Conservation (phyloP, 257 asterid genomes). For the Leonotis leonurus region DNA sequence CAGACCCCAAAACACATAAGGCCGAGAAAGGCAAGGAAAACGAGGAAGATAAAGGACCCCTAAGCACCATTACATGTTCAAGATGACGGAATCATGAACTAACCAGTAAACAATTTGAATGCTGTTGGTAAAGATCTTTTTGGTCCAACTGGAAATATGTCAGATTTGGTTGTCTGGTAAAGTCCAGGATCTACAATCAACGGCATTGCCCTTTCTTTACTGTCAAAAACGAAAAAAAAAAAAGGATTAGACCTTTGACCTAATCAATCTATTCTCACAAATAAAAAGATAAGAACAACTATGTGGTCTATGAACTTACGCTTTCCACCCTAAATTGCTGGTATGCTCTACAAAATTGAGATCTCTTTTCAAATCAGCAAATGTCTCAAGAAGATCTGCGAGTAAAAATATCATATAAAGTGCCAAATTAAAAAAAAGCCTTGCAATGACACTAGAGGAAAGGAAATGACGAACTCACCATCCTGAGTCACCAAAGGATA, state of each 20-base stretch:
- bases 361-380: slow-evolving; percentile 43
- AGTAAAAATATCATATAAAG: slow-evolving; percentile 11
- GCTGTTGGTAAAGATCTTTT: slow-evolving; percentile 62
- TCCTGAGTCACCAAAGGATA: slow-evolving; percentile 98
- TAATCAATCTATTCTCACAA: neutral
- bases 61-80: neutral
- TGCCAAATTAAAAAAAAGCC: neutral
- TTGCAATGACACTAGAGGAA: neutral
- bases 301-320: slow-evolving; percentile 34
- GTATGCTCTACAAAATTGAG: slow-evolving; percentile 65
- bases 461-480: slow-evolving; percentile 42
- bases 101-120: slow-evolving; percentile 82
- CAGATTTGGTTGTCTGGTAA: slow-evolving; percentile 53
- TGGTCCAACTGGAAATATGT: slow-evolving; percentile 55
- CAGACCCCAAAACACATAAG: neutral
- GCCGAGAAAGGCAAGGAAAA: neutral
- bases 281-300: neutral
- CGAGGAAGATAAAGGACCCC: neutral
- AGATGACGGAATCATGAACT: slow-evolving; percentile 23
- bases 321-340: slow-evolving; percentile 71
- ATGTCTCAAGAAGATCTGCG: slow-evolving; percentile 64
- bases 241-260: slow-evolving; percentile 7
- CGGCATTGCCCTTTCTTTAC: slow-evolving; percentile 69
- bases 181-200: slow-evolving; percentile 77
- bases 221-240: slow-evolving; percentile 22